Base-by-base conservation (phyloP, 2,329 filamentous ascomycete genomes). In the Alternaria metachromatica region DNA sequence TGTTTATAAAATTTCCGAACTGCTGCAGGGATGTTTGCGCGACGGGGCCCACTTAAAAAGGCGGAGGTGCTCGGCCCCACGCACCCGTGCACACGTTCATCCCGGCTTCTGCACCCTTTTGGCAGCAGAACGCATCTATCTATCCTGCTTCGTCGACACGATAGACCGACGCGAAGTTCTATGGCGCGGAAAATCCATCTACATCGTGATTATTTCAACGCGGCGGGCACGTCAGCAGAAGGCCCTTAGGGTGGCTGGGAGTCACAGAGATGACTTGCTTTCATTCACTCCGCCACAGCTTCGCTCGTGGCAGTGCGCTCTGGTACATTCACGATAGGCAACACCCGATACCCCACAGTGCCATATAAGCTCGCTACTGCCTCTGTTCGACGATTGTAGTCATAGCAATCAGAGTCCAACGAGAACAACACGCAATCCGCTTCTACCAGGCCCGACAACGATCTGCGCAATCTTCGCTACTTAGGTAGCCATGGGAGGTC, bases 401-500 rank as follows among this genome's bases (percentile, higher is more conserved):
- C 21, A 11, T n/a, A 15, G 8, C 11, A 37, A 3, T 30, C 13
- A 23, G 20, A 3, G 13, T 53, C 1, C 30, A 12, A 53, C 13
- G 12, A 13, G 37, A 37, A 15, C 23, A 37, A 37, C 18, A 53
- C 30, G 20, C 10, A 13, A 26, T 18, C 18, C 33, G 37, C 37
- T 44, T 20, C 53, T 43, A 26, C 15, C 30, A 13, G 23, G 9
- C 20, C 5, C 37, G 21, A 20, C 28, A 33, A 12, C 49, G n/a
- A 30, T 41, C 4, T 41, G n/a, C 21, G 21, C 18, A 45, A 30
- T n/a, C 33, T 2, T n/a, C 26, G 15, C 30, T 53, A 10, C 37
- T 10, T 41, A 41, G 37, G 15, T 18, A 72, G 20, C 6, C 56
- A 93, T 93, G 91, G 91, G 91, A 20, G 92, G 92, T 18, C 81